A percentile compares a stretch with the other conserved stretches of the same genome.
Evolutionary conservation across 179 eudicot species (phyloP).

Genomic region (Gypsophila paniculata): DNA sequence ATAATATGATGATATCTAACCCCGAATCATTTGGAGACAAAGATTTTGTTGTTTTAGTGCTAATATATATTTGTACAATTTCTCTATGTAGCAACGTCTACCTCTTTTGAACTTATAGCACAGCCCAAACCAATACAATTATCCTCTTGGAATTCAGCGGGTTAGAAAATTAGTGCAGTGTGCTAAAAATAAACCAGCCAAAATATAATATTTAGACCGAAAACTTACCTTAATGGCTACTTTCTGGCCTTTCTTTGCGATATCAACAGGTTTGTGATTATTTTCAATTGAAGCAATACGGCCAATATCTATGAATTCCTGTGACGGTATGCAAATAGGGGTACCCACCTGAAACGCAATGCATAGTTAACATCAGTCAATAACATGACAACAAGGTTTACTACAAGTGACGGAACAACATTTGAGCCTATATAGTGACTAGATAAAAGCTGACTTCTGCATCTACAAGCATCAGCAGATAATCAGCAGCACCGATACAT

Average conservation of each 20-base stretch:
- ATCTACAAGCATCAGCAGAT: not conserved
- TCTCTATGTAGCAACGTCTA: not conserved
- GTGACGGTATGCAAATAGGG: slow-evolving; percentile 79
- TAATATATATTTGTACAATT: not conserved
- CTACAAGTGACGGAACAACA: not conserved
- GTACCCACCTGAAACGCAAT: slow-evolving; percentile 64
- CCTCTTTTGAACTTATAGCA: not conserved
- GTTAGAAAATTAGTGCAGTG: no score
- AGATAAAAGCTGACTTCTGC: not conserved
- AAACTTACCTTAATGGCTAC: slow-evolving; percentile 79
- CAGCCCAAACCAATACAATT: not conserved
- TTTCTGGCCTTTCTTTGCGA: slow-evolving; percentile 76
- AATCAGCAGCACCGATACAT: not conserved
- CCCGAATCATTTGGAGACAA: not conserved
- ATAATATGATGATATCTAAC: not conserved
- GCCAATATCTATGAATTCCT: slow-evolving; percentile 74
- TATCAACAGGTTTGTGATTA: slow-evolving; percentile 73
- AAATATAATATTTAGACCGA: not conserved
- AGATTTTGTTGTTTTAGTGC: not conserved
- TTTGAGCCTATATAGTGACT: not conserved
- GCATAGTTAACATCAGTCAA: slow-evolving; percentile 3
- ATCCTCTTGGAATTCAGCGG: not conserved
- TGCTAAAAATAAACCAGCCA: not conserved
- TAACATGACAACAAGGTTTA: not conserved
- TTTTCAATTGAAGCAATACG: slow-evolving; percentile 79